Evolutionary conservation across 805 yeast genomes (phyloP).

Genomic region (Dipodascus albidus): DNA sequence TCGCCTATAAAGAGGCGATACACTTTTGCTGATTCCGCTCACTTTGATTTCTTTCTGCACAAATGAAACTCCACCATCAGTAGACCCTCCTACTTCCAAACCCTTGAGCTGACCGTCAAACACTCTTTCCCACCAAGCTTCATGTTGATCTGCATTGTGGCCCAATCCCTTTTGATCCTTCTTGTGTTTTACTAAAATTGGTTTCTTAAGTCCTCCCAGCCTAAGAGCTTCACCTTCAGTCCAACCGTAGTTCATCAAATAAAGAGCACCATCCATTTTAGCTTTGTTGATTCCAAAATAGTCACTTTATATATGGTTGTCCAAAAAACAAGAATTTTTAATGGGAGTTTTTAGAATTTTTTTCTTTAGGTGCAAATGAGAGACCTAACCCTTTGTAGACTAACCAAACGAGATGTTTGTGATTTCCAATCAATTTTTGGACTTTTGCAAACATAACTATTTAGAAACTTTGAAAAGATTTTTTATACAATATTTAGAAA

Average conservation of each 20-base stretch:
- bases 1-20: constrained; percentile 70
- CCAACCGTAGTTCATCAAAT: constrained; percentile 81
- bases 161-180: constrained; percentile 89
- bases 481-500: no score
- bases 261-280: constrained; percentile 62
- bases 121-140: constrained; percentile 94
- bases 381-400: neutral
- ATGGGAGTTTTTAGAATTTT: neutral
- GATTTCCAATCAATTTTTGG: neutral
- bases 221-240: constrained; percentile 76
- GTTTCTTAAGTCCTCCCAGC: constrained; percentile 70
- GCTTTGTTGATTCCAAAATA: no score
- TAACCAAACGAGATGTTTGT: neutral
- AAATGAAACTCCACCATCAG: constrained; percentile 35
- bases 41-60: constrained; percentile 42
- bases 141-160: constrained; percentile 57
- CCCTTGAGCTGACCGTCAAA: constrained; percentile 88
- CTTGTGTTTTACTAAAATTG: constrained; percentile 82
- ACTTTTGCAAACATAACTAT: neutral
- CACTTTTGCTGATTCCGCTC: constrained; percentile 33
- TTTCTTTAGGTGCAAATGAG: neutral
- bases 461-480: neutral
- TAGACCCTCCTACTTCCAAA: constrained; percentile 40
- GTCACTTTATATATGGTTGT: neutral
- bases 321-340: neutral